A percentile compares a stretch with the other conserved stretches of the same genome.
phyloP scores from a whole-genome alignment of 768 basidiomycete species.

The Leucogyrophana mollusca region DNA sequence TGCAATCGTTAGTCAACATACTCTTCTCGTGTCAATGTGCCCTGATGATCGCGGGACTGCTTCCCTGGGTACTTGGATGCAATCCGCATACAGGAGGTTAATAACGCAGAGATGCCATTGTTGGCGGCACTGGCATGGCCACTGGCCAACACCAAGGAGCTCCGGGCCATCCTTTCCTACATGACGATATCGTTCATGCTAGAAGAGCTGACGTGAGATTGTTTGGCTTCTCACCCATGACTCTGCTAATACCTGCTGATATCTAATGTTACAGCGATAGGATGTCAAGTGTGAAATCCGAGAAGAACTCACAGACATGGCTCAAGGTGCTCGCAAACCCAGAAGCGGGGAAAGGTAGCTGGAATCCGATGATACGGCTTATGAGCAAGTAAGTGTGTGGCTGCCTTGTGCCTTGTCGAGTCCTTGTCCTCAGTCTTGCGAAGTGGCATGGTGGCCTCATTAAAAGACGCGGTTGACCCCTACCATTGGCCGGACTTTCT shows the following conservation, averaged over 20 bases:
- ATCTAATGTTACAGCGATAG: conserved; percentile 18
- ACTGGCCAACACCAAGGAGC: conserved; percentile 15
- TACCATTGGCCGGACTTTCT: conserved; percentile 29
- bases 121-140: conserved; percentile 24
- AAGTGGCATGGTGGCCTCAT: conserved; percentile 22
- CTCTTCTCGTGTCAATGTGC: neutral
- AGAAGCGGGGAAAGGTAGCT: conserved; percentile 12
- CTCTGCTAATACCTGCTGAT: neutral
- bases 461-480: conserved; percentile 20
- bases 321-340: conserved; percentile 17
- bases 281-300: conserved; percentile 18
- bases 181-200: conserved; percentile 31
- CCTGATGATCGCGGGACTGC: neutral
- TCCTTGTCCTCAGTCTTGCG: neutral
- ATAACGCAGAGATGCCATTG: conserved; percentile 23
- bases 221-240: neutral
- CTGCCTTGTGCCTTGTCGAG: neutral
- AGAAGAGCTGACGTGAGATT: conserved; percentile 25
- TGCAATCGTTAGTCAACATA: conserved; percentile 14
- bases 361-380: conserved; percentile 21
- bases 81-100: conserved; percentile 18
- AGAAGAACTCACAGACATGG: conserved; percentile 20
- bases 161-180: conserved; percentile 23
- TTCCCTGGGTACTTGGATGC: neutral
- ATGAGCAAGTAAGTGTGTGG: conserved; percentile 21